Percentiles rank a stretch among this genome's conserved stretches.
Conservation (phyloP, 177 flowering plant genomes). For the Vitis hybrid region DNA sequence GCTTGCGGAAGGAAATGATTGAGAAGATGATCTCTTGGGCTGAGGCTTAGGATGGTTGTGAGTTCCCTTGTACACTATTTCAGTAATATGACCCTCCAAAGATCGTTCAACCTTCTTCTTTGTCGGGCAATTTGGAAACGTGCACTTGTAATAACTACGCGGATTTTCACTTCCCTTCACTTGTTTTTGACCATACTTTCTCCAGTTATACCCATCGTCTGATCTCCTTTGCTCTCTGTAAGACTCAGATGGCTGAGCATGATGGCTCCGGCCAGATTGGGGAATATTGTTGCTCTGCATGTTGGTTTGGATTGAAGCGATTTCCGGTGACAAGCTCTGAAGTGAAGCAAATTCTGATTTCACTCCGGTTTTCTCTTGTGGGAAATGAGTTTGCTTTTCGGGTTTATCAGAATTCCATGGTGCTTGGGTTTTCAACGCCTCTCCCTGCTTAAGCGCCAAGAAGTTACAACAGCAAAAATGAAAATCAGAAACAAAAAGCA, state of each 20-base stretch:
- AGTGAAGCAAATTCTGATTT: constrained; percentile 31
- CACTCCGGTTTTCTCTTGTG: constrained; percentile 12
- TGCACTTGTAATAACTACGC: constrained; percentile 86
- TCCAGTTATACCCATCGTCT: constrained; percentile 94
- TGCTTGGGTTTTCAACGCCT: constrained; percentile 24
- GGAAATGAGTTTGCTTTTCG: constrained; percentile 27
- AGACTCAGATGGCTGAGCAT: constrained; percentile 34
- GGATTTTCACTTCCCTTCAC: constrained; percentile 92
- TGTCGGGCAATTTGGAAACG: constrained; percentile 66
- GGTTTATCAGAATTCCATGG: constrained; percentile 37
- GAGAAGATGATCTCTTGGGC: constrained; percentile 52
- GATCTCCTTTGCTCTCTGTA: constrained; percentile 56
- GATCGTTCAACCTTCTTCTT: constrained; percentile 88
- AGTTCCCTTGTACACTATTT: constrained; percentile 81
- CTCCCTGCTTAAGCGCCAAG: constrained; percentile 23
- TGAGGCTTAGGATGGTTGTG: constrained; percentile 93
- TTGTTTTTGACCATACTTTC: constrained; percentile 92
- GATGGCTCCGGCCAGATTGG: constrained; percentile 22
- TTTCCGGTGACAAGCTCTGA: constrained; percentile 29
- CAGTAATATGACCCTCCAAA: constrained; percentile 79
- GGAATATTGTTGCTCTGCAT: constrained; percentile 17
- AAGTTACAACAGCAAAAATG: background rate
- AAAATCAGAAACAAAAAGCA: background rate
- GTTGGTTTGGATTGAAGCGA: constrained; percentile 14
- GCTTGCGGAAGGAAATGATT: constrained; percentile 23